Evolutionary conservation across 495 filamentous ascomycete genomes (phyloP).

Genomic region (Stereocaulon alpinum): DNA sequence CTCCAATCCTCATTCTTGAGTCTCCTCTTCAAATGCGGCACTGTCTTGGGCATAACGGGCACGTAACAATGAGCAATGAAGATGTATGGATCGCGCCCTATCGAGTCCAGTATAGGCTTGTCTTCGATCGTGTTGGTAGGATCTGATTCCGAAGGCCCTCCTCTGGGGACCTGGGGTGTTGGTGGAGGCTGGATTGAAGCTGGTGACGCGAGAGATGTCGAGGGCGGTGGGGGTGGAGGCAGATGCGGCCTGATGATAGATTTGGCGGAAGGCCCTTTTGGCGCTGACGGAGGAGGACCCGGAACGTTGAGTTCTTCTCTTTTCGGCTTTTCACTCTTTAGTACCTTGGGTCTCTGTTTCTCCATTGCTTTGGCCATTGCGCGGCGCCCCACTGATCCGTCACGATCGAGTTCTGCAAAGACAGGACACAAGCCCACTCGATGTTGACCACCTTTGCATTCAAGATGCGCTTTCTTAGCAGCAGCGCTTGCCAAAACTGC

Average conservation of each 20-base stretch:
- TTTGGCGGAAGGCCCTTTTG: slow-evolving; percentile 74
- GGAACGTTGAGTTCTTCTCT: slow-evolving; percentile 30
- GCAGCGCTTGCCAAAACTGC: slow-evolving; percentile 58
- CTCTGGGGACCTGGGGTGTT: slow-evolving; percentile 25
- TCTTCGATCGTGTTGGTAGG: slow-evolving; percentile 45
- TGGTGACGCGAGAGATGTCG: slow-evolving; percentile 26
- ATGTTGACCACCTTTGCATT: slow-evolving; percentile 55
- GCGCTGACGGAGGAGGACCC: slow-evolving; percentile 68
- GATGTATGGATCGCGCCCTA: slow-evolving; percentile 82
- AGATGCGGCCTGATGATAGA: slow-evolving; percentile 32
- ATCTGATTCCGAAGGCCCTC: slow-evolving; percentile 32
- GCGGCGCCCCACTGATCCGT: slow-evolving; percentile 66
- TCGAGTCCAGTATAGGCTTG: slow-evolving; percentile 49
- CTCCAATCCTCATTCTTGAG: slow-evolving; percentile 68
- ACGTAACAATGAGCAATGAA: slow-evolving; percentile 80
- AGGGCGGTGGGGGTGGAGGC: slow-evolving; percentile 39
- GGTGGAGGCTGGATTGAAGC: slow-evolving; percentile 9
- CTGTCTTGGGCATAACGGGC: slow-evolving; percentile 72
- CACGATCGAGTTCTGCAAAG: slow-evolving; percentile 76
- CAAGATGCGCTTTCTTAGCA: slow-evolving; percentile 57
- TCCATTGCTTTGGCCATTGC: slow-evolving; percentile 62
- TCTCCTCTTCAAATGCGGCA: slow-evolving; percentile 77
- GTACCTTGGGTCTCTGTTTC: slow-evolving; percentile 45
- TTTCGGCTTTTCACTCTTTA: slow-evolving; percentile 25
- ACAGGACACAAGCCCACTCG: slow-evolving; percentile 63